A percentile compares a stretch with the other conserved stretches of the same genome.
Conservation (phyloP, 352 stramenopile genomes). For the Globisporangium ultimum region DNA sequence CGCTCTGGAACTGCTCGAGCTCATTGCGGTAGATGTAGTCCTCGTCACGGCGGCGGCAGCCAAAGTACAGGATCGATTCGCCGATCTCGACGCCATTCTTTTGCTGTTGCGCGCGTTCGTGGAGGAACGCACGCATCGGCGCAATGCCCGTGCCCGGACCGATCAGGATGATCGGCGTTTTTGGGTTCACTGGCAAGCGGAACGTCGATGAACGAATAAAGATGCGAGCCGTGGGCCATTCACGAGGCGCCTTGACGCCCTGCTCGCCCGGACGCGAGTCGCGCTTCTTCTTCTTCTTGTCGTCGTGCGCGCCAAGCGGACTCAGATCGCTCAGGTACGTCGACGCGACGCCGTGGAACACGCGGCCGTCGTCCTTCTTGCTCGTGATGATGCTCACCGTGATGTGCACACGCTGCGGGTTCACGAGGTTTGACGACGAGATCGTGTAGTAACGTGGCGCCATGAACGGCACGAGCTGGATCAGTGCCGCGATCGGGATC, state of each 20-base stretch:
- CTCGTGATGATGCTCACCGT: conserved; percentile 93
- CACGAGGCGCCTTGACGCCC: conserved; percentile 55
- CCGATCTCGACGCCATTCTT: conserved; percentile 60
- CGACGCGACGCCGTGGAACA: conserved; percentile 94
- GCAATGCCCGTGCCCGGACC: conserved; percentile 97
- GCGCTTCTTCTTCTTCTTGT: conserved; percentile 70
- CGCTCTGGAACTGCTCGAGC: conserved; percentile 77
- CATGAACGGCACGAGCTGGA: conserved; percentile 90
- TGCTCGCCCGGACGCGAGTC: conserved; percentile 72
- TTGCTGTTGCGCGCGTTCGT: conserved; percentile 89
- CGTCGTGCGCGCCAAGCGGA: conserved; percentile 28
- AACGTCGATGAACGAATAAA: conserved; percentile 96
- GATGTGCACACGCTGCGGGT: conserved; percentile 91
- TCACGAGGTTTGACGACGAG: conserved; percentile 91
- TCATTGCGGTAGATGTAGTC: conserved; percentile 93
- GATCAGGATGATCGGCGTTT: conserved; percentile 93
- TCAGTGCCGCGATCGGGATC: conserved; percentile 79
- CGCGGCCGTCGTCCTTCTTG: conserved; percentile 62
- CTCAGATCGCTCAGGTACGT: conserved; percentile 83
- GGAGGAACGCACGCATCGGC: conserved; percentile 96
- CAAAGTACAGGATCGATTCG: conserved; percentile 93
- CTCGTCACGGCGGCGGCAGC: conserved; percentile 76
- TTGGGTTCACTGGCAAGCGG: conserved; percentile 84
- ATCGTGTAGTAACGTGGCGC: conserved; percentile 98
- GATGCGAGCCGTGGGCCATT: conserved; percentile 78